These are phyloP conservation scores for Dentipellis sp. DNA, from an alignment of 768 basidiomycete species.

Conservation along the genomic window DNA sequence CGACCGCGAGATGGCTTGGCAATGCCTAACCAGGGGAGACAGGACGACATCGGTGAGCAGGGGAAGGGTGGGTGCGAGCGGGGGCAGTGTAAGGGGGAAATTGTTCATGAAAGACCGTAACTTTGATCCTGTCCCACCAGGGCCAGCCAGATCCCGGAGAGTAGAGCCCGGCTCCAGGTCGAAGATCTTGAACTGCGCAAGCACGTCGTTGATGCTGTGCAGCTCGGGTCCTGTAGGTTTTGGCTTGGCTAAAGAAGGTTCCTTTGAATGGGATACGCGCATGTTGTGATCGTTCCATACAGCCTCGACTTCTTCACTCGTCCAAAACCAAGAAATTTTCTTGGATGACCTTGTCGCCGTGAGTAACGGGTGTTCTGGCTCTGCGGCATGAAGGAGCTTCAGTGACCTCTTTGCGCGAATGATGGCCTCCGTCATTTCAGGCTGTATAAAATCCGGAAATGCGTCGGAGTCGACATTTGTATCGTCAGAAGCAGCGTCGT, in stretches of 20 bases:
- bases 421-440: slow-evolving; percentile 39
- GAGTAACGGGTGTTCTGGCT: slow-evolving; percentile 57
- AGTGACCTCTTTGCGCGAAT: slow-evolving; percentile 64
- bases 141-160: slow-evolving; percentile 3
- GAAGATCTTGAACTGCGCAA: slow-evolving; percentile 41
- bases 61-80: slow-evolving; percentile 53
- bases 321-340: slow-evolving; percentile 58
- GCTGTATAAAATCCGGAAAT: slow-evolving; percentile 60
- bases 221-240: background rate
- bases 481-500: slow-evolving; percentile 21
- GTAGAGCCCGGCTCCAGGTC: slow-evolving; percentile 56
- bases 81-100: slow-evolving; percentile 54
- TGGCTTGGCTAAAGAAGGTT: background rate
- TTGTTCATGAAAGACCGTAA: slow-evolving; percentile 40
- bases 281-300: slow-evolving; percentile 27
- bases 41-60: slow-evolving; percentile 58
- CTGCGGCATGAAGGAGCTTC: slow-evolving; percentile 50
- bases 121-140: slow-evolving; percentile 15
- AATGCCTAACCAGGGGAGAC: slow-evolving; percentile 49
- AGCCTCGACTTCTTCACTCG: slow-evolving; percentile 37
- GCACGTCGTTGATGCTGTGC: background rate
- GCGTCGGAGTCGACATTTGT: slow-evolving; percentile 22
- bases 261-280: background rate
- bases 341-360: slow-evolving; percentile 11
- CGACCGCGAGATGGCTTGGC: slow-evolving; percentile 53